A percentile compares a stretch with the other conserved stretches of the same genome.
phyloP scores from a whole-genome alignment of 179 eudicot species.

The Actinidia polygama region DNA sequence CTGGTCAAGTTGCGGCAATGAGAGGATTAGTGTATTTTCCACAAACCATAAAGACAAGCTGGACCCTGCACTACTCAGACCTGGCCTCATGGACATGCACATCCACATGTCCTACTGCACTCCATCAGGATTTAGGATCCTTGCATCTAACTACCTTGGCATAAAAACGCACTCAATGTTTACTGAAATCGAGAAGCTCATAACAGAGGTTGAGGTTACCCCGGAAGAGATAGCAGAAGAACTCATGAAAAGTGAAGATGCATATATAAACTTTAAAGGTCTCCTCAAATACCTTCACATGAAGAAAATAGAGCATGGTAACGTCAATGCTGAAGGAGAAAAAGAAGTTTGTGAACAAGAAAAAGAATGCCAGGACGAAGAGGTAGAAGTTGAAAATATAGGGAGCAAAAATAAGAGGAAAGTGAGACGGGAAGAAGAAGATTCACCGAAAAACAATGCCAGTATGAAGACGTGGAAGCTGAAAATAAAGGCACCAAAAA shows the following conservation, averaged over 20 bases:
- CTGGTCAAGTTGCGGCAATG: slow-evolving; percentile 62
- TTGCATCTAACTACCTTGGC: slow-evolving; percentile 45
- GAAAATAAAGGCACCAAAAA: slow-evolving; percentile 15
- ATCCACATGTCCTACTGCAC: slow-evolving; percentile 57
- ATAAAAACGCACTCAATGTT: slow-evolving; percentile 26
- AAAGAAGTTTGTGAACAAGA: slow-evolving; percentile 3
- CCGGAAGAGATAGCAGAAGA: slow-evolving; percentile 53
- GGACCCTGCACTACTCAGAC: slow-evolving; percentile 50
- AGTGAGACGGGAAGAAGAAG: neutral
- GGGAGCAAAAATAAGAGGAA: slow-evolving; percentile 18
- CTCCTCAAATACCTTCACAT: slow-evolving; percentile 31
- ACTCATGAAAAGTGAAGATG: slow-evolving; percentile 41
- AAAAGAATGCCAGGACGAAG: neutral
- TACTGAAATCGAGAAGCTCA: slow-evolving; percentile 31
- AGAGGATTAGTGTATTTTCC: slow-evolving; percentile 50
- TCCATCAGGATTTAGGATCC: slow-evolving; percentile 36
- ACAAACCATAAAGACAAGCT: slow-evolving; percentile 52
- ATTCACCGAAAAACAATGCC: neutral
- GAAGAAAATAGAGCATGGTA: slow-evolving; percentile 20
- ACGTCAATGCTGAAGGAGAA: slow-evolving; percentile 7
- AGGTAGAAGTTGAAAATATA: slow-evolving; percentile 5
- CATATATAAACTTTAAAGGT: slow-evolving; percentile 34
- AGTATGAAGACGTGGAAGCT: neutral
- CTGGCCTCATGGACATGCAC: slow-evolving; percentile 59
- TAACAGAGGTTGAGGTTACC: slow-evolving; percentile 35